A percentile compares a stretch with the other conserved stretches of the same genome.
Conservation (phyloP, 2,329 filamentous ascomycete species). For the Fusarium euwallaceae region DNA sequence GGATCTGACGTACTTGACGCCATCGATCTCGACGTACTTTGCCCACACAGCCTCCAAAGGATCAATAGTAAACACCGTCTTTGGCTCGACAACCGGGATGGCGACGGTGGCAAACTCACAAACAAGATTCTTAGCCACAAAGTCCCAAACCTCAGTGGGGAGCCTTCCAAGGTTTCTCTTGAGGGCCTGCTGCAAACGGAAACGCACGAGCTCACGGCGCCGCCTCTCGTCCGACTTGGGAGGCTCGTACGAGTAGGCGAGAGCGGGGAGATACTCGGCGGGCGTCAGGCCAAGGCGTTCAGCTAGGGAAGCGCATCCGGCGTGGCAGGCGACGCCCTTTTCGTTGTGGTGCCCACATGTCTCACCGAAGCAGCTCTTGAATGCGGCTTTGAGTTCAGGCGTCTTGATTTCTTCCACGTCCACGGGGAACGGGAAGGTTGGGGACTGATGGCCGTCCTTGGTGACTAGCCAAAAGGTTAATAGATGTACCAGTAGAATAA, state of each 20-base stretch:
- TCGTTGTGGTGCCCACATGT: not conserved
- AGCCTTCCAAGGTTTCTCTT: not conserved
- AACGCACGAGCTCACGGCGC: constrained; percentile 14
- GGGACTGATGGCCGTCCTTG: not conserved
- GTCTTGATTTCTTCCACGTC: not conserved
- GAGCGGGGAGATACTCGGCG: constrained; percentile 8
- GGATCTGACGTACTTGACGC: constrained; percentile 24
- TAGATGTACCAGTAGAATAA: not conserved
- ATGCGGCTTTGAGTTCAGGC: not conserved
- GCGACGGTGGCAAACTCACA: constrained; percentile 22
- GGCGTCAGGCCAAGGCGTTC: not conserved
- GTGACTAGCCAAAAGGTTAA: not conserved
- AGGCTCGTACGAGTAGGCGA: constrained; percentile 30
- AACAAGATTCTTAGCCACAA: constrained; percentile 13
- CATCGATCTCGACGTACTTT: constrained; percentile 20
- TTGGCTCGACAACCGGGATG: not conserved
- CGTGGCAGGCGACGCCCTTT: constrained; percentile 9
- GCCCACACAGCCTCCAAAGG: constrained; percentile 25
- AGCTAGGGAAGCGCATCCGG: constrained; percentile 21
- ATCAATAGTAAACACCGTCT: constrained; percentile 5
- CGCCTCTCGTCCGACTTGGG: constrained; percentile 5
- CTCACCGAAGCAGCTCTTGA: not conserved
- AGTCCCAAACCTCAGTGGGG: constrained; percentile 18
- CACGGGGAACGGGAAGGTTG: not conserved
- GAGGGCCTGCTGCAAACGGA: constrained; percentile 11